These are phyloP conservation scores for Fusarium compactum DNA, from an alignment of 2,329 filamentous ascomycete species.

Conservation along the genomic window DNA sequence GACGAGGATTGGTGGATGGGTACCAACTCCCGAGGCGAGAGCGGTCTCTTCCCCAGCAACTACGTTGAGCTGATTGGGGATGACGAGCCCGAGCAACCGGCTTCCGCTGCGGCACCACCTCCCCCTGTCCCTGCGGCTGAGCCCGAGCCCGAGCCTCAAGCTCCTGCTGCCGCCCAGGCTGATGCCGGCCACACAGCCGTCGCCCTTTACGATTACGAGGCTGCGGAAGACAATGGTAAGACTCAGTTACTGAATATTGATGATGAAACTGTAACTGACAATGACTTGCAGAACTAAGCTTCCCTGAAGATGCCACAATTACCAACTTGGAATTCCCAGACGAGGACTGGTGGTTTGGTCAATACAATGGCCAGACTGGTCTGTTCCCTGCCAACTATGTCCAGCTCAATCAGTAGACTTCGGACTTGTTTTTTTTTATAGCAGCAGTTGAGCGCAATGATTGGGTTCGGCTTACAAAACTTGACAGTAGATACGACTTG, in stretches of 20 bases:
- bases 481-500: slow-evolving; percentile 38
- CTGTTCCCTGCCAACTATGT: slow-evolving; percentile 86
- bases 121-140: slow-evolving; percentile 51
- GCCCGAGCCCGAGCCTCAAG: slow-evolving; percentile 53
- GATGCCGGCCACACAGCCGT: slow-evolving; percentile 75
- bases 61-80: slow-evolving; percentile 89
- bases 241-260: background rate
- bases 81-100: slow-evolving; percentile 62
- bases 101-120: slow-evolving; percentile 42
- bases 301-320: slow-evolving; percentile 89
- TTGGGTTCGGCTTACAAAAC: slow-evolving; percentile 24
- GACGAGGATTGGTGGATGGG: slow-evolving; percentile 99
- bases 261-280: slow-evolving; percentile 25
- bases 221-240: slow-evolving; percentile 90
- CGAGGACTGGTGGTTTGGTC: slow-evolving; percentile 98
- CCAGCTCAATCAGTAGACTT: slow-evolving; percentile 59
- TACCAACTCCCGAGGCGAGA: slow-evolving; percentile 85
- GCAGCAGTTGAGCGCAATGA: slow-evolving; percentile 13
- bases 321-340: slow-evolving; percentile 92
- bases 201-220: slow-evolving; percentile 95
- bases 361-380: slow-evolving; percentile 81
- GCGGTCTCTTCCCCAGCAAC: slow-evolving; percentile 94
- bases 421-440: slow-evolving; percentile 3
- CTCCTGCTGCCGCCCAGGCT: slow-evolving; percentile 53
- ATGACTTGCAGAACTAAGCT: slow-evolving; percentile 71